phyloP scores from a whole-genome alignment of 805 yeast species.

The Wickerhamomyces strasburgensis region DNA sequence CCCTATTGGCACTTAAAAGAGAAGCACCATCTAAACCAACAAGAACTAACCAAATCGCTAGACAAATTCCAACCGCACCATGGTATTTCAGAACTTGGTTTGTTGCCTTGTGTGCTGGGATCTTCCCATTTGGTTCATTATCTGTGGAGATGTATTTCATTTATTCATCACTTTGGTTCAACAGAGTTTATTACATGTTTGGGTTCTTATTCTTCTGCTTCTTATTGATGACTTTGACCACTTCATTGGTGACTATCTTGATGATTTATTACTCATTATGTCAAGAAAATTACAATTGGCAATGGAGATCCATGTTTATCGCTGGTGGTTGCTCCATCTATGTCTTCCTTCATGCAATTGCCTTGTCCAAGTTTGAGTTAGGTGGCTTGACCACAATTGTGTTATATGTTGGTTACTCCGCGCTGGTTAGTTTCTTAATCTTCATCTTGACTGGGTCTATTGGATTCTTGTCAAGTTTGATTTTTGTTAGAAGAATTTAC shows the following conservation, averaged over 20 bases:
- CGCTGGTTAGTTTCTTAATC: conserved; percentile 60
- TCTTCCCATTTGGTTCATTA: conserved; percentile 92
- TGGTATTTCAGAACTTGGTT: conserved; percentile 69
- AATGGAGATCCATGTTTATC: conserved; percentile 84
- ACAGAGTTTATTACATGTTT: conserved; percentile 92
- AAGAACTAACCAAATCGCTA: conserved; percentile 89
- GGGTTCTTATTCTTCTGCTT: conserved; percentile 91
- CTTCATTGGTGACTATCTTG: conserved; percentile 73
- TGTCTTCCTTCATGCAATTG: conserved; percentile 76
- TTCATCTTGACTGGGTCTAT: conserved; percentile 85
- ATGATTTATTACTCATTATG: conserved; percentile 81
- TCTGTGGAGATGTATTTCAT: conserved; percentile 94
- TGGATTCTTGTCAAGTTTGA: conserved; percentile 72
- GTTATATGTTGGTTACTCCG: conserved; percentile 78
- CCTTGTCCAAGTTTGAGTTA: conserved; percentile 63
- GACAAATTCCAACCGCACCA: conserved; percentile 93
- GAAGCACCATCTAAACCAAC: conserved; percentile 65
- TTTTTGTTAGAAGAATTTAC: conserved; percentile 75
- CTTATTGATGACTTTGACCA: conserved; percentile 74
- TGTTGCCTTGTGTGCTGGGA: conserved; percentile 71
- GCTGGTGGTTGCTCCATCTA: conserved; percentile 89
- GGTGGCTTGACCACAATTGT: conserved; percentile 74
- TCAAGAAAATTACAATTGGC: conserved; percentile 94
- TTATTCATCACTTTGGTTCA: conserved; percentile 88
- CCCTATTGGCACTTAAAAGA: conserved; percentile 66